These are phyloP conservation scores for Aureobasidium musti DNA, from an alignment of 2,329 filamentous ascomycete species.

Conservation along the genomic window DNA sequence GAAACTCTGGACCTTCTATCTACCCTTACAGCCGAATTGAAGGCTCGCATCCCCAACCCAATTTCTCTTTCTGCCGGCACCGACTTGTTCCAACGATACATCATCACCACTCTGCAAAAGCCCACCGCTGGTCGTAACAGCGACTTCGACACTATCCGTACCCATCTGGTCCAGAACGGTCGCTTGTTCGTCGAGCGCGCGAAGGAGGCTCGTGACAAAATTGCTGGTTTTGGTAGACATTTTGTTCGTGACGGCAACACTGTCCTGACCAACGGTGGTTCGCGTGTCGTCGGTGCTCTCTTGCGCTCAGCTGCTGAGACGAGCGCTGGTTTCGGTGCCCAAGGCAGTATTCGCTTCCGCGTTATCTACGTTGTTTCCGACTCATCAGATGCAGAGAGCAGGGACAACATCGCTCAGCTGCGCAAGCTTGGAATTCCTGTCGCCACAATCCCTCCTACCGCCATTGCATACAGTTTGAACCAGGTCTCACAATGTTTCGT, in stretches of 20 bases:
- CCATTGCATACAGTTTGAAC: slow-evolving; percentile 75
- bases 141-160: slow-evolving; percentile 81
- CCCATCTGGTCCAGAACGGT: slow-evolving; percentile 82
- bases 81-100: slow-evolving; percentile 92
- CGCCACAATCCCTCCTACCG: slow-evolving; percentile 73
- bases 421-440: slow-evolving; percentile 76
- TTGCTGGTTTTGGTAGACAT: slow-evolving; percentile 74
- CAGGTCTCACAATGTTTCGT: slow-evolving; percentile 70
- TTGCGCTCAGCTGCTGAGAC: slow-evolving; percentile 72
- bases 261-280: slow-evolving; percentile 89
- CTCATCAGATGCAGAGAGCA: slow-evolving; percentile 59
- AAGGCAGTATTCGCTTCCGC: slow-evolving; percentile 68
- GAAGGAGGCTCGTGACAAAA: slow-evolving; percentile 79
- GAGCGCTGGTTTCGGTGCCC: slow-evolving; percentile 45
- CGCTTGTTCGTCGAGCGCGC: slow-evolving; percentile 83
- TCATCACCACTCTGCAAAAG: slow-evolving; percentile 70
- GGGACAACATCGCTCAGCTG: slow-evolving; percentile 69
- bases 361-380: slow-evolving; percentile 68
- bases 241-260: slow-evolving; percentile 77
- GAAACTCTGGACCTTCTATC: slow-evolving; percentile 88
- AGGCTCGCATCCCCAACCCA: slow-evolving; percentile 77
- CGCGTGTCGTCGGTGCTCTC: slow-evolving; percentile 76
- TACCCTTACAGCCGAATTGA: slow-evolving; percentile 74
- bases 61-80: slow-evolving; percentile 92
- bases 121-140: slow-evolving; percentile 50